These are phyloP conservation scores for Colletotrichum sp. DNA, from an alignment of 2,329 filamentous ascomycete genomes.

Conservation along the genomic window DNA sequence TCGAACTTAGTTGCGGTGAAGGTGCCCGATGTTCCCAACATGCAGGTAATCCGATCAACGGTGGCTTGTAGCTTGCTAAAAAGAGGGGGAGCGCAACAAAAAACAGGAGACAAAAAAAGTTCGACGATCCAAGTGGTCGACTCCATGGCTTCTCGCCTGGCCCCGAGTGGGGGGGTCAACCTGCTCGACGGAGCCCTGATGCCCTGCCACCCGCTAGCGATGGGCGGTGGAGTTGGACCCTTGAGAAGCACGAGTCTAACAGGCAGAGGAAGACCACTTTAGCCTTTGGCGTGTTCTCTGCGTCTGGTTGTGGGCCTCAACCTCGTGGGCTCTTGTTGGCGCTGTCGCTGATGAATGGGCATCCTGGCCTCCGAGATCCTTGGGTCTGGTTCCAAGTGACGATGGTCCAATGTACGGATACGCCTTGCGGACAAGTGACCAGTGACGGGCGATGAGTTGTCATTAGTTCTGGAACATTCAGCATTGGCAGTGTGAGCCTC, in stretches of 20 bases:
- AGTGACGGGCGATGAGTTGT: conserved; percentile 7
- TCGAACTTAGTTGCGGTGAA: conserved; percentile 21
- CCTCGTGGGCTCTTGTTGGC: conserved; percentile 1
- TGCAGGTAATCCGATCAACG: conserved; percentile 20
- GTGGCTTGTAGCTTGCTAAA: neutral
- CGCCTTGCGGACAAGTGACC: neutral
- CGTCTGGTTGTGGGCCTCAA: neutral
- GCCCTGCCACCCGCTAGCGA: conserved; percentile 6
- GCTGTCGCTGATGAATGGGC: neutral
- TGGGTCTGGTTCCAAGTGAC: neutral
- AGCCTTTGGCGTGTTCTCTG: neutral
- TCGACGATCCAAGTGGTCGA: neutral
- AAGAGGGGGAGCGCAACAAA: conserved; percentile 5
- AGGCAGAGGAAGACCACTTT: neutral
- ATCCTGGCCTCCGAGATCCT: neutral
- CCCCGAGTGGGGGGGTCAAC: neutral
- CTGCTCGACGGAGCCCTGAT: neutral
- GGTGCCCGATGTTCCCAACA: conserved; percentile 11
- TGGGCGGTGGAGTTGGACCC: conserved; percentile 16
- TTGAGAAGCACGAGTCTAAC: conserved; percentile 6
- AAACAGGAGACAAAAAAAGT: neutral
- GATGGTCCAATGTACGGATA: neutral
- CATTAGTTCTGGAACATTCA: neutral
- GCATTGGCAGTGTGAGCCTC: neutral
- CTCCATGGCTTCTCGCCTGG: neutral